Evolutionary conservation across 495 filamentous ascomycete species (phyloP).

Genomic region (Trichocladium uniseriatum): DNA sequence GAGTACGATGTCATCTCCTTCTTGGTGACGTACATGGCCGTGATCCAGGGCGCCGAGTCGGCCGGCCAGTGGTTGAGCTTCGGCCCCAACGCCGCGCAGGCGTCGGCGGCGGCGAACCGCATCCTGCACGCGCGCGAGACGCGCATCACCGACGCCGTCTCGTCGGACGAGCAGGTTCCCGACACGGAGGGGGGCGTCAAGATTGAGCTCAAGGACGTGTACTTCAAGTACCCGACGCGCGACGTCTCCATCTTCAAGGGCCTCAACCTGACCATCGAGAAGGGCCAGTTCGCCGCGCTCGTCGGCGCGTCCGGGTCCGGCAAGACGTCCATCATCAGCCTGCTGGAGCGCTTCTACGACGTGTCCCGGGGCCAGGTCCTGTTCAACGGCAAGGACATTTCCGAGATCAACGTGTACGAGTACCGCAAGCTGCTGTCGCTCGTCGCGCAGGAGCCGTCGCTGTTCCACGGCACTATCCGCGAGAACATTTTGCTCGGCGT

Average conservation of each 20-base stretch:
- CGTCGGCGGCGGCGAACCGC: conserved; percentile 35
- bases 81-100: conserved; percentile 42
- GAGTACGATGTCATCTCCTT: conserved; percentile 34
- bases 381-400: conserved; percentile 42
- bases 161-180: conserved; percentile 19
- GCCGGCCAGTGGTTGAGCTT: conserved; percentile 40
- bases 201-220: conserved; percentile 47
- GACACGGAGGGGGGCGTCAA: conserved; percentile 38
- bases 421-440: conserved; percentile 50
- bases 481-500: conserved; percentile 51
- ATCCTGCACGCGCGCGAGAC: conserved; percentile 36
- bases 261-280: conserved; percentile 48
- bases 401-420: conserved; percentile 31
- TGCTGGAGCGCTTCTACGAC: conserved; percentile 59
- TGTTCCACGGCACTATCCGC: conserved; percentile 47
- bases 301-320: conserved; percentile 66
- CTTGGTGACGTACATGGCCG: conserved; percentile 40
- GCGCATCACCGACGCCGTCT: conserved; percentile 16
- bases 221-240: conserved; percentile 52
- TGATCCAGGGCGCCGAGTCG: conserved; percentile 39
- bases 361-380: conserved; percentile 43
- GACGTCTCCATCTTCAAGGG: conserved; percentile 42
- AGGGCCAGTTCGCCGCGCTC: conserved; percentile 58
- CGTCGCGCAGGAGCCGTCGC: conserved; percentile 54
- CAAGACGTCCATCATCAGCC: conserved; percentile 57